Percentiles rank a stretch among this genome's conserved stretches.
Conservation (phyloP, 2,329 filamentous ascomycete genomes). For the Cladosporium sp. region DNA sequence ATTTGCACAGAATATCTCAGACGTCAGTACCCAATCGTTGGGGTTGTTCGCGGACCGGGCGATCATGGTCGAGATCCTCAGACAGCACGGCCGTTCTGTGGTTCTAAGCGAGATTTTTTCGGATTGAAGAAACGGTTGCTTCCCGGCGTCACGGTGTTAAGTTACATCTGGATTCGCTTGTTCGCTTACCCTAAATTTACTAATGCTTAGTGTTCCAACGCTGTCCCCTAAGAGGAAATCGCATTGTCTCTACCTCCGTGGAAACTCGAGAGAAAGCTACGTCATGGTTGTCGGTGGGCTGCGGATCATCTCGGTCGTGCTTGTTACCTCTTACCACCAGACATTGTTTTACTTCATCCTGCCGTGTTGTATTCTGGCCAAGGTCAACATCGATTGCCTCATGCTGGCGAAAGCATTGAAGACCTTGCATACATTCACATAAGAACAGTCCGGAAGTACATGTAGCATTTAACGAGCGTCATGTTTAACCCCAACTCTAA, state of each 20-base stretch:
- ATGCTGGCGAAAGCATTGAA: not conserved
- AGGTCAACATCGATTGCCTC: not conserved
- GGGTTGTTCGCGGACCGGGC: not conserved
- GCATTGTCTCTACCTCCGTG: not conserved
- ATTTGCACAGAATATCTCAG: not conserved
- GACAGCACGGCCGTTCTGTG: conserved; percentile 8
- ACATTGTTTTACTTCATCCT: not conserved
- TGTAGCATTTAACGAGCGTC: not conserved
- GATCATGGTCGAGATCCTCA: not conserved
- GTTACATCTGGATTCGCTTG: not conserved
- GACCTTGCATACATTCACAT: not conserved
- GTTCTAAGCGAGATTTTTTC: conserved; percentile 4
- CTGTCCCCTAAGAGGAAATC: not conserved
- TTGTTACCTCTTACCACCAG: not conserved
- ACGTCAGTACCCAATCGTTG: not conserved
- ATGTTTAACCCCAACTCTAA: not conserved
- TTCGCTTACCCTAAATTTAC: not conserved
- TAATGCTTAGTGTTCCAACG: not conserved
- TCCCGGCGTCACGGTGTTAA: conserved; percentile 1
- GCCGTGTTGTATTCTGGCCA: not conserved
- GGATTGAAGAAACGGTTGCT: not conserved
- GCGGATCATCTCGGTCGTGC: not conserved
- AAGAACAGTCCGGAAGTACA: not conserved
- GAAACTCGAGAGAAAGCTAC: not conserved
- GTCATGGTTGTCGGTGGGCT: not conserved